Conservation (phyloP, 129 eudicot species). For the Apium graveolens region DNA sequence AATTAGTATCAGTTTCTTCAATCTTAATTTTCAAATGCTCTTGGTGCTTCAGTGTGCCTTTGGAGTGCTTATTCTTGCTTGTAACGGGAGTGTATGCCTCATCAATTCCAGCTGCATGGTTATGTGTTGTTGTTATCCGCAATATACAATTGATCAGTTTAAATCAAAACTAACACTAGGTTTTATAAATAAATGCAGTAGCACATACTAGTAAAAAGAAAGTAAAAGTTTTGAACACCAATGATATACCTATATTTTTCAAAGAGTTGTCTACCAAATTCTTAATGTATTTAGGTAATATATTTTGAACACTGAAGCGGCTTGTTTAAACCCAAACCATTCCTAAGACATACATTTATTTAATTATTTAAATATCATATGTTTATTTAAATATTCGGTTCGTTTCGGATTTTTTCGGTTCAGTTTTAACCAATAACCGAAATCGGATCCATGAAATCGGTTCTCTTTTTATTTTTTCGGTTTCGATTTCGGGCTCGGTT, state of each 20-base stretch:
- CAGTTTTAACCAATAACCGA: no score
- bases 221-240: neutral
- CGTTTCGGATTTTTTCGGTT: no score
- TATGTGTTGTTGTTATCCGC: conserved; percentile 50
- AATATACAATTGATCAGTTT: conserved; percentile 35
- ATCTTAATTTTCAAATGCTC: conserved; percentile 28
- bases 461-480: no score
- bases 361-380: no score
- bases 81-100: conserved; percentile 16
- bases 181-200: neutral
- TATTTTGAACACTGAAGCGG: no score
- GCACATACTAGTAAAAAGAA: neutral
- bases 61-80: conserved; percentile 13
- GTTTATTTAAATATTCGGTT: no score
- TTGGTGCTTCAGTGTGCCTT: conserved; percentile 29
- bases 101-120: conserved; percentile 42
- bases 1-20: conserved; percentile 34
- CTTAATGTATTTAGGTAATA: no score
- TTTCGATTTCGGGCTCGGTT: no score
- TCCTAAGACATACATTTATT: no score
- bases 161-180: conserved; percentile 2
- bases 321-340: no score
- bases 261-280: neutral
- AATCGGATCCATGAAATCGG: no score
- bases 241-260: neutral